Percentiles rank a stretch among this genome's conserved stretches.
Conservation (phyloP, 2,329 filamentous ascomycete species). For the Monosporascus sp. region DNA sequence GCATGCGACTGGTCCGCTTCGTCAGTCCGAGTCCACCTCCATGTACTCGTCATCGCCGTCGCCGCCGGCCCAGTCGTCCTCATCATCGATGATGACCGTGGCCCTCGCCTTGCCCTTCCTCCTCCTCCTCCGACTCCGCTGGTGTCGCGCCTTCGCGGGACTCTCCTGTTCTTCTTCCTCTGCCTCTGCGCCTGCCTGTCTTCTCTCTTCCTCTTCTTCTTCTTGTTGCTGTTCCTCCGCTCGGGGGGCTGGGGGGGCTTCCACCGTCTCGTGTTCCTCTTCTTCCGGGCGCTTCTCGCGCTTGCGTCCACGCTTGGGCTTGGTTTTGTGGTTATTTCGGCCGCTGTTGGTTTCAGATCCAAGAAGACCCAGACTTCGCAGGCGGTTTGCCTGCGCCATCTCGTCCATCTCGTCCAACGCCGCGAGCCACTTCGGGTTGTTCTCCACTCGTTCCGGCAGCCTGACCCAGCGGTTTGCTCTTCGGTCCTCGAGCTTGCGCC, state of each 20-base stretch:
- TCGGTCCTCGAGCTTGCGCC: conserved; percentile 31
- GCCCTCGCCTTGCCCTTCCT: background rate
- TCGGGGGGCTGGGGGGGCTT: too few species aligned
- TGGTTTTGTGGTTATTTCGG: too few species aligned
- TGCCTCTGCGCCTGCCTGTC: background rate
- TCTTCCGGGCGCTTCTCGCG: too few species aligned
- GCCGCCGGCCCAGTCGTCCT: background rate
- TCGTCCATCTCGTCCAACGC: conserved; percentile 31
- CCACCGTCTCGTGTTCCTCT: too few species aligned
- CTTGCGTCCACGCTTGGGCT: too few species aligned
- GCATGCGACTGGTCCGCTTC: too few species aligned
- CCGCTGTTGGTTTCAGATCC: too few species aligned
- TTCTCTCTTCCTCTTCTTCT: too few species aligned
- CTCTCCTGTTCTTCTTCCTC: background rate
- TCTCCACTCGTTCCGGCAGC: conserved; percentile 39
- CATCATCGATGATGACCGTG: background rate
- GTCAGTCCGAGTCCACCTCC: background rate
- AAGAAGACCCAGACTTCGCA: background rate
- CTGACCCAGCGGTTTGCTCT: conserved; percentile 20
- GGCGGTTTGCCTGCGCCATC: conserved; percentile 11
- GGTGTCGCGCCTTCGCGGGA: background rate
- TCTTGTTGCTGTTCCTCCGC: too few species aligned
- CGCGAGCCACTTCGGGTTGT: conserved; percentile 40
- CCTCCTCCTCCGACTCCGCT: background rate
- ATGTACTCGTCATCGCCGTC: background rate